Evolutionary conservation across 2,329 filamentous ascomycete species (phyloP).

Genomic region (Alternaria rosae): DNA sequence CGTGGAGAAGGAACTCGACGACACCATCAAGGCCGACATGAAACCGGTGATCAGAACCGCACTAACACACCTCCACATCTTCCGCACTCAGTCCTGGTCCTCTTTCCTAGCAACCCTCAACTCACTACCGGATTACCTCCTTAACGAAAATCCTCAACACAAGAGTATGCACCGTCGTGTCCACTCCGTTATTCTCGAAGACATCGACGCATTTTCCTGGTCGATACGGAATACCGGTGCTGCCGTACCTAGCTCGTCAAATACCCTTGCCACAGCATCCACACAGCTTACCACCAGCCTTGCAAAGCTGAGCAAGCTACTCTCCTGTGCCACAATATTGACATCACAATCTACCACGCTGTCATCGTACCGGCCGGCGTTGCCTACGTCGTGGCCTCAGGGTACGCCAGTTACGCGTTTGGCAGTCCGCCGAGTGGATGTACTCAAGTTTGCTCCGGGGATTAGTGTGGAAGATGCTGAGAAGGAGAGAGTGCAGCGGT

Average conservation of each 20-base stretch:
- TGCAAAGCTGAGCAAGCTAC: slow-evolving; percentile 6
- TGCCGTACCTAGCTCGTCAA: not conserved
- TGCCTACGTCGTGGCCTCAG: slow-evolving; percentile 43
- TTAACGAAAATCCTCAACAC: slow-evolving; percentile 56
- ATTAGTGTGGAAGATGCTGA: slow-evolving; percentile 51
- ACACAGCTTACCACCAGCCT: slow-evolving; percentile 21
- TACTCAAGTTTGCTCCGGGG: slow-evolving; percentile 47
- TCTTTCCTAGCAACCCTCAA: slow-evolving; percentile 60
- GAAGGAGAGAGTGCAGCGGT: slow-evolving; percentile 43
- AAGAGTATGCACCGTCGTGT: slow-evolving; percentile 56
- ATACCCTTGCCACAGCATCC: slow-evolving; percentile 25
- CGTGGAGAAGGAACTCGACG: not conserved
- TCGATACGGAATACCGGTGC: slow-evolving; percentile 14
- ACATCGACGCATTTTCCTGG: slow-evolving; percentile 58
- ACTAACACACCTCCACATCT: slow-evolving; percentile 66
- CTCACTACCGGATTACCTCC: slow-evolving; percentile 59
- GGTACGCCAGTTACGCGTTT: slow-evolving; percentile 41
- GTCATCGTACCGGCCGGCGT: slow-evolving; percentile 16
- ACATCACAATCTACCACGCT: slow-evolving; percentile 22
- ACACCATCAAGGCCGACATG: slow-evolving; percentile 17
- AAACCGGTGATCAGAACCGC: slow-evolving; percentile 45
- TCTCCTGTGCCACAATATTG: slow-evolving; percentile 23
- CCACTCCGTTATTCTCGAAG: slow-evolving; percentile 62
- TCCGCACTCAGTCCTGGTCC: slow-evolving; percentile 61
- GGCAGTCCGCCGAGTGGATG: slow-evolving; percentile 41